Evolutionary conservation across 257 asterid species (phyloP), one percentile per base, ranked within the genome.

Genomic region (Salvia rosmarinus): DNA sequence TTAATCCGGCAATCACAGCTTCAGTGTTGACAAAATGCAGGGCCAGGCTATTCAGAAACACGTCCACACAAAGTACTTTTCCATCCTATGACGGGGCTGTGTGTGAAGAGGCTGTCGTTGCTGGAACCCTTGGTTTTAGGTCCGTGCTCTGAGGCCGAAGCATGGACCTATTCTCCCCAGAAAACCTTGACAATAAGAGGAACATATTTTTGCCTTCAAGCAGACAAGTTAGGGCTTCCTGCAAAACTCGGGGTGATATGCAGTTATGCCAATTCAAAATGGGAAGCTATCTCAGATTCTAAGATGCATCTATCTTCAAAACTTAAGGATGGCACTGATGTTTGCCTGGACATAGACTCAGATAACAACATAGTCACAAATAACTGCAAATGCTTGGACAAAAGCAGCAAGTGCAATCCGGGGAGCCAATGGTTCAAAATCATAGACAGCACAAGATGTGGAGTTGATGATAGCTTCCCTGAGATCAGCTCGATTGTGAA

Each of bases 381-480:
- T 75, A 57, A 64, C 35, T 95, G 99, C 84, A 87, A 88, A 77
- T 95, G 99, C 67, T 63, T 87, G 88, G 83, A 78, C 39, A 85
- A 67, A 58, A 82, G 78, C 67, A 89, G 69, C 43, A 79, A 78
- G 21, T 91, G 98, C 20, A 97, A 95, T 39, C 98, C 99, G 0
- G 94, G 78, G 61, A 95, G 94, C 78, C 98, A 95, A 84, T 91
- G 99, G 99, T 91, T 91, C 91, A 95, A 87, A 70, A 80, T 95
- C 4, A 82, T 87, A n/a, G 83, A 91, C 67, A 90, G 96, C 85
- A 88, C 95, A 32, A 82, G 97, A 82, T 11, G 35, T 23, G 85
- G 74, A 72, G 72, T 73, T 28, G 65, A 67, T 9, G 54, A 64
- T 34, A 77, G 44, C 46, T 75, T 71, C 37, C 64, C 3, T 0